These are phyloP conservation scores for Auricularia auricula-judae DNA, from an alignment of 768 basidiomycete genomes.

Conservation along the genomic window DNA sequence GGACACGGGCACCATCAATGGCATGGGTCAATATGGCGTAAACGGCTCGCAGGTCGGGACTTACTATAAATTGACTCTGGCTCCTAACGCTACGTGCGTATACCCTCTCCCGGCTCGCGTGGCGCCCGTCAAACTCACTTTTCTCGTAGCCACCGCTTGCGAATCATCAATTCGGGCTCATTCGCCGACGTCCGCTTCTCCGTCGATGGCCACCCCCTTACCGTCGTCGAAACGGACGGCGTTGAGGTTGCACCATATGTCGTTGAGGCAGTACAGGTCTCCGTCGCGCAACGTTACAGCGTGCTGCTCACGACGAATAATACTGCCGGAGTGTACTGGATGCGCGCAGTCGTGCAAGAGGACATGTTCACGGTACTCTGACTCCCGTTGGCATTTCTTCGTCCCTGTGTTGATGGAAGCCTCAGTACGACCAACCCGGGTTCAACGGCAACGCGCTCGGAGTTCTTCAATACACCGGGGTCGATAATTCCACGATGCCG, in stretches of 20 bases:
- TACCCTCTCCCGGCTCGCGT: neutral
- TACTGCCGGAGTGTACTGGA: slow-evolving; percentile 25
- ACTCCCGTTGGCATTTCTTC: neutral
- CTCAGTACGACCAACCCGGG: slow-evolving; percentile 1
- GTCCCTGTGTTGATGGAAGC: neutral
- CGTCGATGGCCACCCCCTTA: slow-evolving; percentile 34
- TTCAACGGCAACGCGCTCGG: slow-evolving; percentile 4
- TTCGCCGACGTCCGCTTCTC: slow-evolving; percentile 36
- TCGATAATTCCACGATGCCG: neutral
- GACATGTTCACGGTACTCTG: slow-evolving; percentile 19
- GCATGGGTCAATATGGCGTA: slow-evolving; percentile 21
- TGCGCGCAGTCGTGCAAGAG: slow-evolving; percentile 28
- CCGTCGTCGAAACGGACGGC: slow-evolving; percentile 39
- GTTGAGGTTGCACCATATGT: slow-evolving; percentile 27
- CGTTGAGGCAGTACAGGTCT: slow-evolving; percentile 29
- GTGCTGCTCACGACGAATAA: slow-evolving; percentile 33
- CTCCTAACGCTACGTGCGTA: slow-evolving; percentile 19
- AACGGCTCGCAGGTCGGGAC: slow-evolving; percentile 15
- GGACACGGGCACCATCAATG: slow-evolving; percentile 26
- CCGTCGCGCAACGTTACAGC: slow-evolving; percentile 41
- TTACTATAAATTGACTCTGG: slow-evolving; percentile 24
- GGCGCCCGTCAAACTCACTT: neutral
- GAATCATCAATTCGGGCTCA: slow-evolving; percentile 36
- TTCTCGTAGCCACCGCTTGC: slow-evolving; percentile 29
- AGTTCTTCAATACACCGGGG: neutral